phyloP scores from a whole-genome alignment of 1,284 basidiomycete species.

The Cystobasidium pallidum region DNA sequence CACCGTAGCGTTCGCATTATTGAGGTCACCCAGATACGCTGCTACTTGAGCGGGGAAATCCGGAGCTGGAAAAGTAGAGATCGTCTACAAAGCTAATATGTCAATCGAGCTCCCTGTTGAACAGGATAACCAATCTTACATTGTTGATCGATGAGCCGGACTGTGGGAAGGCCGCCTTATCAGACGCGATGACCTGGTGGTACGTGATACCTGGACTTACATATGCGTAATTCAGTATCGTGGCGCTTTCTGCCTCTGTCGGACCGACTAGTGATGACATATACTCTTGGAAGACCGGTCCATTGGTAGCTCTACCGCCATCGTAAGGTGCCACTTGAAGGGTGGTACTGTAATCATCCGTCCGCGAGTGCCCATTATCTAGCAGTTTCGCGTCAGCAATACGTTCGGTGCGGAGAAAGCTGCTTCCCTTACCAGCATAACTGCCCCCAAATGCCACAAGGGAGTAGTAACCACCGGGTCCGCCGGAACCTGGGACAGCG shows the following conservation, averaged over 20 bases:
- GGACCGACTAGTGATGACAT: constrained; percentile 34
- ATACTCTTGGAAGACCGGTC: constrained; percentile 30
- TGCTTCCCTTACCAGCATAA: constrained; percentile 26
- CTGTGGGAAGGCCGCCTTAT: background rate
- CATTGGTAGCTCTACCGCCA: constrained; percentile 35
- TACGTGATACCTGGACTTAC: background rate
- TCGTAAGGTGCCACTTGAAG: constrained; percentile 30
- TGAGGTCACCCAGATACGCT: constrained; percentile 21
- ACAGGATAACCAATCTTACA: background rate
- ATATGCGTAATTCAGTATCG: constrained; percentile 36
- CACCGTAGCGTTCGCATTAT: constrained; percentile 38
- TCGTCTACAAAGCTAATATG: constrained; percentile 2
- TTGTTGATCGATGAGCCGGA: constrained; percentile 37
- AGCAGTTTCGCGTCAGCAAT: background rate
- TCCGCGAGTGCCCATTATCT: constrained; percentile 37
- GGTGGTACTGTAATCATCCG: constrained; percentile 21
- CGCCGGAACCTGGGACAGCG: constrained; percentile 24
- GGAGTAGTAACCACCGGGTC: constrained; percentile 28
- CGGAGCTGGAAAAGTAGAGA: constrained; percentile 12
- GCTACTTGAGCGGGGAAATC: constrained; percentile 35
- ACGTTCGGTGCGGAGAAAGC: background rate
- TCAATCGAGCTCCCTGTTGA: background rate
- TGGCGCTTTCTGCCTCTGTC: constrained; percentile 6
- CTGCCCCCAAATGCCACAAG: constrained; percentile 41
- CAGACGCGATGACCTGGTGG: background rate